Evolutionary conservation across 495 filamentous ascomycete species (phyloP), one percentile per base, ranked within the genome.

Genomic region (Penicillium pulvis): DNA sequence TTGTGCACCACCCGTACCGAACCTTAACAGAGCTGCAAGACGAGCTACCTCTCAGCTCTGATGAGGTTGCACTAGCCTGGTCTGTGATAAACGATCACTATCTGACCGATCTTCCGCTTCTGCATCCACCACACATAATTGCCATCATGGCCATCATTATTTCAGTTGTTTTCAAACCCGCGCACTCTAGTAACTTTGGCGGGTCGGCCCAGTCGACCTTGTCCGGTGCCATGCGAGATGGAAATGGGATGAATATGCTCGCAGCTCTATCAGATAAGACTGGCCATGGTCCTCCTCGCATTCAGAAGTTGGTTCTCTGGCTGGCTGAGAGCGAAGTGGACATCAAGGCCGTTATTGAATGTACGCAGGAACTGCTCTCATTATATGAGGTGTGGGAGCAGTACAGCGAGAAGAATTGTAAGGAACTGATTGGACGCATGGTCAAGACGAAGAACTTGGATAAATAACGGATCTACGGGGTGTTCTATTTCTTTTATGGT

Each of bases 1-100:
- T 98, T 69, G 79, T 97, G 14, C 93, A 98, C 70, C 93, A 98
- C 70, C 94, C 94, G n/a, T 98, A 98, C 71, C 90, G 93, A 47
- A 93, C 87, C 46, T 79, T 98, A 54, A 83, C 83, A 33, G 84
- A 86, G 50, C 81, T 98, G 31, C 87, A 90, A 63, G 70, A 74
- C 50, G 82, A 86, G 24, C 84, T 98, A 55, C 73, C 75, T 23
- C 80, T 98, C 19, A 85, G 81, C 49, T 82, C 82, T 47, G 95
- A 98, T 56, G 95, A 98, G 68, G 77, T 81, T 44, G 80, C 82
- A 45, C 82, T 93, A 16, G 89, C 92, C 41, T 90, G 89, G 84
- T 90, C 85, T 5, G 85, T 97, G 59, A 90, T 98, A 76, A 98
- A 98, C 74, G 94, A 98, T 70, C 90, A 92, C 65, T 98, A 94